Evolutionary conservation across 257 asterid genomes (phyloP).

Genomic region (Ajuga chamaepitys): DNA sequence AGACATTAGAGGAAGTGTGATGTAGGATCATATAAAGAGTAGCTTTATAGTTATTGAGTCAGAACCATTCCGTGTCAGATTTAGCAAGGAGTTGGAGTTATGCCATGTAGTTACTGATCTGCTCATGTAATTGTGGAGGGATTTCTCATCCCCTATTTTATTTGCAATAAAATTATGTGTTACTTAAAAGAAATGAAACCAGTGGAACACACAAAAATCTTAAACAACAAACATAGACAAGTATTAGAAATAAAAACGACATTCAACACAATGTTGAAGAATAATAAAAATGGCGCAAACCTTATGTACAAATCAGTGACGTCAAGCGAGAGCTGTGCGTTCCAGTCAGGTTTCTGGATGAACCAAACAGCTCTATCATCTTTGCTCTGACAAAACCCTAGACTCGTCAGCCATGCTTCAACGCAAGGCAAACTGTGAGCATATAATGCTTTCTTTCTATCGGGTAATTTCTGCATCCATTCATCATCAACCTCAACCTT

Average conservation of each 20-base stretch:
- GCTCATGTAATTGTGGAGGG: too few species aligned
- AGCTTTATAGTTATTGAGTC: too few species aligned
- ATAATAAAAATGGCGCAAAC: conserved; percentile 19
- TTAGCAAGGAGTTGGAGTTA: too few species aligned
- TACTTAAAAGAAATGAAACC: too few species aligned
- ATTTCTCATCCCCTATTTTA: too few species aligned
- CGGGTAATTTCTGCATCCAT: conserved; percentile 88
- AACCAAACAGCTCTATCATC: conserved; percentile 92
- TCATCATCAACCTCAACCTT: conserved; percentile 61
- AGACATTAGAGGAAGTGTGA: too few species aligned
- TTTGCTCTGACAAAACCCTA: conserved; percentile 75
- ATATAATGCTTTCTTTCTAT: conserved; percentile 72
- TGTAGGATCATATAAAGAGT: too few species aligned
- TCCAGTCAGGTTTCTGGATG: conserved; percentile 82
- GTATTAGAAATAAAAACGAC: neutral
- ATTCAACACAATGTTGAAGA: neutral
- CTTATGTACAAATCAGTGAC: conserved; percentile 81
- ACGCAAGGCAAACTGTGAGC: conserved; percentile 94
- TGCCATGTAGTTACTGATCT: too few species aligned
- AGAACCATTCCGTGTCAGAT: too few species aligned
- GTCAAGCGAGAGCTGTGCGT: conserved; percentile 81
- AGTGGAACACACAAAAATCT: too few species aligned
- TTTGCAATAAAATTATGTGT: too few species aligned
- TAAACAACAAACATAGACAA: too few species aligned
- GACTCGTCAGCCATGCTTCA: conserved; percentile 83